Evolutionary conservation across 345 rosid genomes (phyloP), one percentile per base, ranked within the genome.

Genomic region (Aegle marmelos): DNA sequence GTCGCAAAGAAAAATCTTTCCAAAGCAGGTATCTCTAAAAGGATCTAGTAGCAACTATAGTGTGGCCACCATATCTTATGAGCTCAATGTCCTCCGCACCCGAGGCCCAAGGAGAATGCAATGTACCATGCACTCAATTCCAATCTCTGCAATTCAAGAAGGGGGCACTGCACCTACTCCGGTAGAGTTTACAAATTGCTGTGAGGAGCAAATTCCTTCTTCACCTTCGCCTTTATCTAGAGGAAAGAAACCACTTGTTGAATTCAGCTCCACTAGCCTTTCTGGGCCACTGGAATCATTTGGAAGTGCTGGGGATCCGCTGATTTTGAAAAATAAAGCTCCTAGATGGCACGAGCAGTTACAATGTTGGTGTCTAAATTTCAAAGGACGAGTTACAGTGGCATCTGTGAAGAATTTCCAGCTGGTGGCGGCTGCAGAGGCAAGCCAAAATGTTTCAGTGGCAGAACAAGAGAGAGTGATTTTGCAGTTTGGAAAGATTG

Each of bases 271-370:
- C 17, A 81, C 80, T 71, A 76, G 83, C 83, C n/a, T 72, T 25
- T 75, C 71, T 22, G 88, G 84, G 66, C 34, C 81, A 1, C 45
- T 39, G 16, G 82, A 74, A 62, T 74, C 80, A 59, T 37, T 24
- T 27, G 41, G 7, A 21, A 62, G 71, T 27, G 53, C 71, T 57
- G 71, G 63, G n/a, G 86, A 88, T 27, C 87, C 95, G 2, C 59
- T 95, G 82, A 79, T 92, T 27, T 73, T 95, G 83, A 95, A 89
- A 83, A 95, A 95, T 82, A 95, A 95, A 82, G 88, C 93, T 4
- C 98, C 98, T 62, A 91, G 98, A 81, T 95, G 98, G 98, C 98
- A 95, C 68, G 98, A 93, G 70, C 98, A 93, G 81, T 84, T 93
- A 58, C 98, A 93, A 68, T 95, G 98, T 79, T 92, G 98, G 98